Evolutionary conservation across 352 stramenopile species (phyloP).

Genomic region (Globisporangium perplexum): DNA sequence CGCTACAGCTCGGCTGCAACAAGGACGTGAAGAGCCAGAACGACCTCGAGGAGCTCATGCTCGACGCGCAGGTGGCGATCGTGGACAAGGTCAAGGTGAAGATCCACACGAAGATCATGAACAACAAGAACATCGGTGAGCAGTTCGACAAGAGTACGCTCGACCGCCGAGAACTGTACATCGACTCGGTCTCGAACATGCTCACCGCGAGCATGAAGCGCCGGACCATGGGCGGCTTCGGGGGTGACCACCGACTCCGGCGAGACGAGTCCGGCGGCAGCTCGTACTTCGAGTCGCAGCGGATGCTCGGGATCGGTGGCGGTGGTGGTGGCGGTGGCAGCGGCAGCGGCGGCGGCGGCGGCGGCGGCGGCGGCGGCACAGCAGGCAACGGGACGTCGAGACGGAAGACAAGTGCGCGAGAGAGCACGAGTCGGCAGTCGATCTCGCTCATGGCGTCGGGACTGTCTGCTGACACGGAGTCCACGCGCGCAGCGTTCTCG

Average conservation of each 20-base stretch:
- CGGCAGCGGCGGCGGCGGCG: too few species aligned
- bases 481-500: slow-evolving; percentile 29
- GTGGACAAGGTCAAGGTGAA: slow-evolving; percentile 74
- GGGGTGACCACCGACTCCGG: slow-evolving; percentile 6
- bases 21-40: slow-evolving; percentile 39
- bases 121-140: slow-evolving; percentile 88
- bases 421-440: slow-evolving; percentile 13
- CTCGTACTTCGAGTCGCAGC: slow-evolving; percentile 48
- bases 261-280: slow-evolving; percentile 12
- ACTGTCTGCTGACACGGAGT: slow-evolving; percentile 22
- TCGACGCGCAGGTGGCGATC: slow-evolving; percentile 49
- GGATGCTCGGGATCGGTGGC: slow-evolving; percentile 23
- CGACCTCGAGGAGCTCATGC: slow-evolving; percentile 56
- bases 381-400: slow-evolving; percentile 13
- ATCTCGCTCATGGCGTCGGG: slow-evolving; percentile 24
- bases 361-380: slow-evolving; percentile 1
- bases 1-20: slow-evolving; percentile 63
- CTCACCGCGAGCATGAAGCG: slow-evolving; percentile 67
- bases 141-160: slow-evolving; percentile 82
- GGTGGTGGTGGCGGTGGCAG: too few species aligned
- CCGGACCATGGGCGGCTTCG: slow-evolving; percentile 34
- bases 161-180: slow-evolving; percentile 72
- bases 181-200: slow-evolving; percentile 79
- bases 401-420: slow-evolving; percentile 20
- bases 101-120: slow-evolving; percentile 84